These are phyloP conservation scores for Geotrichum klebahnii DNA, from an alignment of 1,139 yeast genomes.

Conservation along the genomic window DNA sequence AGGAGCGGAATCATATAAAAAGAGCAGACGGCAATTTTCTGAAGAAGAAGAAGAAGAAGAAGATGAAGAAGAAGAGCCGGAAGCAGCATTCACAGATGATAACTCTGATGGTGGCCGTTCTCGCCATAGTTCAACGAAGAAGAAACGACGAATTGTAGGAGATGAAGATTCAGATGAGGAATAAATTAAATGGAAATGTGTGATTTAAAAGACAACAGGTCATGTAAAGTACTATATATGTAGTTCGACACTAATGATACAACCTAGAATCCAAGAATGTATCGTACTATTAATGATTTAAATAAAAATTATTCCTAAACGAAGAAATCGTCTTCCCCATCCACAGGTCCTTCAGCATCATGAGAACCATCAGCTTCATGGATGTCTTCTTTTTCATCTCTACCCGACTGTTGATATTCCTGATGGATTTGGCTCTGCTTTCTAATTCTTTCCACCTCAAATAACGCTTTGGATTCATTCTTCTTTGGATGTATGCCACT, in stretches of 20 bases:
- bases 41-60: constrained; percentile 41
- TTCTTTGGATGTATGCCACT: constrained; percentile 25
- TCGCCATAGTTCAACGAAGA: constrained; percentile 18
- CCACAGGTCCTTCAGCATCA: constrained; percentile 13
- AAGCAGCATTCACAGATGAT: constrained; percentile 32
- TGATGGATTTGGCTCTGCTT: constrained; percentile 6
- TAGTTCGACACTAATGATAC: too few species aligned
- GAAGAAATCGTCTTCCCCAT: constrained; percentile 21
- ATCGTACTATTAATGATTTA: constrained; percentile 9
- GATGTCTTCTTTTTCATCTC: constrained; percentile 8
- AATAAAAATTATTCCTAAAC: constrained; percentile 13
- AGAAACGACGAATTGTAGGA: constrained; percentile 43
- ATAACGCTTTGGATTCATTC: constrained; percentile 24
- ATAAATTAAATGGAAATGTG: constrained; percentile 38
- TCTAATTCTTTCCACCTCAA: constrained; percentile 22
- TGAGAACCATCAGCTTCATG: constrained; percentile 6
- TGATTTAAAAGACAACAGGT: too few species aligned
- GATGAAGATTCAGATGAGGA: constrained; percentile 57
- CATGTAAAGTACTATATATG: too few species aligned
- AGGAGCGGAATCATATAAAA: constrained; percentile 50
- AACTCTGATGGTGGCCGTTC: constrained; percentile 18
- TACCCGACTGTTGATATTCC: constrained; percentile 2
- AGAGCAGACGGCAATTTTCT: constrained; percentile 30
- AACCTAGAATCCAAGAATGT: too few species aligned
- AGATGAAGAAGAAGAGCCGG: constrained; percentile 36